phyloP scores from a whole-genome alignment of 2,329 filamentous ascomycete species.

The Exutisphaerella laricina region DNA sequence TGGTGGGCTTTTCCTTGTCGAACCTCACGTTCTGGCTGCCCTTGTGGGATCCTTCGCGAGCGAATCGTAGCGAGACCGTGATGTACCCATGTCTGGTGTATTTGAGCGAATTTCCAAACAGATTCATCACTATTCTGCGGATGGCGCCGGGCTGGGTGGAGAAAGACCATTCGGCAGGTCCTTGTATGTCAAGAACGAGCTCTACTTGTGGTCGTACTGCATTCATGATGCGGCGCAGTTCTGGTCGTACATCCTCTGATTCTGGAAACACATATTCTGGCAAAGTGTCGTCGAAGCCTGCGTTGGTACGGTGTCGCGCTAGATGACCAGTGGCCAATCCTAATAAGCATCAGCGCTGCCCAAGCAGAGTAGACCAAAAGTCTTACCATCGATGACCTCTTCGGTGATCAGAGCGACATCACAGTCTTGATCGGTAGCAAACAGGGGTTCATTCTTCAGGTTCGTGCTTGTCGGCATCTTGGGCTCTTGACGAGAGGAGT shows the following conservation, averaged over 20 bases:
- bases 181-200: conserved; percentile 38
- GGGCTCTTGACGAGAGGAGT: conserved; percentile 3
- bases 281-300: conserved; percentile 14
- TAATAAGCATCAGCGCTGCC: not conserved
- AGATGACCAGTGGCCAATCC: conserved; percentile 13
- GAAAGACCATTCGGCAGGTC: conserved; percentile 19
- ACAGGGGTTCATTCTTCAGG: conserved; percentile 12
- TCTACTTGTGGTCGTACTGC: conserved; percentile 19
- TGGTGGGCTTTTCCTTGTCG: conserved; percentile 11
- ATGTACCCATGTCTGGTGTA: conserved; percentile 42
- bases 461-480: conserved; percentile 11
- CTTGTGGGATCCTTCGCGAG: not conserved
- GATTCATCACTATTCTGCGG: conserved; percentile 43
- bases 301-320: conserved; percentile 13
- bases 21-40: conserved; percentile 5
- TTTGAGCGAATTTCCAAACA: conserved; percentile 46
- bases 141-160: conserved; percentile 35
- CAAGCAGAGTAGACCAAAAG: not conserved
- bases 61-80: conserved; percentile 23
- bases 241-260: conserved; percentile 2
- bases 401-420: conserved; percentile 17
- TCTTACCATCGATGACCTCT: conserved; percentile 19
- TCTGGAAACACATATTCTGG: conserved; percentile 3
- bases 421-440: conserved; percentile 18
- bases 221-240: conserved; percentile 15